phyloP scores from a whole-genome alignment of 441 rosid species.

The Gossypium gossypioides region DNA sequence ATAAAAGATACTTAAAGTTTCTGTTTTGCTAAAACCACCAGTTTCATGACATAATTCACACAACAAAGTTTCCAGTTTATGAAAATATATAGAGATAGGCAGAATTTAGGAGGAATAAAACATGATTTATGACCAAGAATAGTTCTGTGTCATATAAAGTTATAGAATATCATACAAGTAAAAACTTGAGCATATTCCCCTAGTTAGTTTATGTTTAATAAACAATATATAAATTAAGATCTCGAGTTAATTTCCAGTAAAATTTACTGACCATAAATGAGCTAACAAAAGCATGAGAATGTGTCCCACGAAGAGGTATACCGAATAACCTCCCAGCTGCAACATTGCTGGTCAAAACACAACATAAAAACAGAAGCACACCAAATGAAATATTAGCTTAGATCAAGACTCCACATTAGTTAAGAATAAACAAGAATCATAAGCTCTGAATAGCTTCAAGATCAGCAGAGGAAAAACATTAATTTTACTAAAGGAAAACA shows the following conservation, averaged over 20 bases:
- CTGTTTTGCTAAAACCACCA: too few species aligned
- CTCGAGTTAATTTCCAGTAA: background rate
- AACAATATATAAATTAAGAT: background rate
- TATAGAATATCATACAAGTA: background rate
- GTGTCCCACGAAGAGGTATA: constrained; percentile 89
- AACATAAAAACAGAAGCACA: constrained; percentile 10
- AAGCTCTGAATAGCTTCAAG: background rate
- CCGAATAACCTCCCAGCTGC: constrained; percentile 83
- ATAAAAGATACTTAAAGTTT: too few species aligned
- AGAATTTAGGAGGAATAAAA: background rate
- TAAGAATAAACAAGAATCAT: constrained; percentile 3
- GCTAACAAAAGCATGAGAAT: constrained; percentile 95
- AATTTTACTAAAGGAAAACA: background rate
- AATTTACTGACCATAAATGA: constrained; percentile 65
- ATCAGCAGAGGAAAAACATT: background rate
- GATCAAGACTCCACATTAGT: background rate
- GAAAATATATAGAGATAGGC: background rate
- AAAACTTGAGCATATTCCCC: background rate
- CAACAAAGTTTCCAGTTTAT: too few species aligned
- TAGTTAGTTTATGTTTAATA: constrained; percentile 15
- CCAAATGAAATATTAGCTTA: constrained; percentile 9
- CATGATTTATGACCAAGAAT: constrained; percentile 11
- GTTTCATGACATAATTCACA: too few species aligned
- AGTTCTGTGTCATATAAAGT: background rate
- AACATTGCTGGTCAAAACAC: constrained; percentile 58